Base-by-base conservation (phyloP, 2,329 filamentous ascomycete species). In the Camillea tinctor region DNA sequence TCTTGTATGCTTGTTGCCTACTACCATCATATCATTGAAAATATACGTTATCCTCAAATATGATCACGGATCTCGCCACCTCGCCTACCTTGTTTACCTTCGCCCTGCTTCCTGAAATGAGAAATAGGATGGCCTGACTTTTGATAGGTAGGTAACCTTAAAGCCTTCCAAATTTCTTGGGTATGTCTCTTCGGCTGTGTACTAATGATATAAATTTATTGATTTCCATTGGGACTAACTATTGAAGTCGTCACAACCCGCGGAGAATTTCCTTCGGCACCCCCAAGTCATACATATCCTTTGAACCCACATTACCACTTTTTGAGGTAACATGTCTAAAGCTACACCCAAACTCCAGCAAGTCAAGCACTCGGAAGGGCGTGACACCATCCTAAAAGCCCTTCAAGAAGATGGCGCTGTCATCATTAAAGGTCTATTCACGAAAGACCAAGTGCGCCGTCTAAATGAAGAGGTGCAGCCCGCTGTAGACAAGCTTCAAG, bases 371-470 rank as follows among this genome's bases (percentile, higher is more conserved):
- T 61, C 63, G 3, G 55, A 57, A 15, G 59, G 61, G 30, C 55
- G 50, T 55, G 63, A 65, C 20, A 48, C 61, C 24, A 23, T 65
- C 15, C 56, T 65, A 7, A 58, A 30, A n/a, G 60, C 58, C 30
- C 11, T 60, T 48, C 58, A 56, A 19, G 60, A 66, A 50, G 68
- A 71, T 49, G 68, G 69, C 17, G 68, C 64, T 19, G 68, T 71
- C 53, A 67, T 71, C 55, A 71, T 71, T 62, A 66, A 69, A 55
- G 58, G 63, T 30, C 63, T 71, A 4, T 65, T 71, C 52, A 63
- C 68, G 6, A 56, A 40, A 1, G 64, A 66, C 52, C 63, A 69
- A 50, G 60, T 69, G 17, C 36, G 50, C 36, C 60, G 55, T 30
- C 62, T 72, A 19, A 69, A 70, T 59, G 52, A 57, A 26, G 69